A percentile compares a stretch with the other conserved stretches of the same genome.
Conservation (phyloP, 1,284 basidiomycete species). For the Puccinia novopanici region DNA sequence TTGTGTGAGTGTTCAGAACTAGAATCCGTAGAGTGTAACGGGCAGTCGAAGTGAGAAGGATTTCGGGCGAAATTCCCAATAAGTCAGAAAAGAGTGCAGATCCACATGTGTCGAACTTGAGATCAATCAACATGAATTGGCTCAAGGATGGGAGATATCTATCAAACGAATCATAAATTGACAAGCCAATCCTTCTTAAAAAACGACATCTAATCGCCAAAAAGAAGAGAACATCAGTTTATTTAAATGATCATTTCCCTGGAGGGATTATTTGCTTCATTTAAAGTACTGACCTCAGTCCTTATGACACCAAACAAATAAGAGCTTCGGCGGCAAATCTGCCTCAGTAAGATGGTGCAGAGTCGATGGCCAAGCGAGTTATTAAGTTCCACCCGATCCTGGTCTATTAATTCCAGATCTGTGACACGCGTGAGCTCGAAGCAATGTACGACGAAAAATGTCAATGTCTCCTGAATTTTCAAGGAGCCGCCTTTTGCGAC, state of each 20-base stretch:
- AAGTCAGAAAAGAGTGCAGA: constrained; percentile 32
- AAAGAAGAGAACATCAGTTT: constrained; percentile 8
- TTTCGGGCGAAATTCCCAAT: constrained; percentile 29
- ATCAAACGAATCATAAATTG: constrained; percentile 25
- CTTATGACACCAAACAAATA: constrained; percentile 40
- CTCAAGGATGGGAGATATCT: constrained; percentile 36
- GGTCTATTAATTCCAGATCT: constrained; percentile 28
- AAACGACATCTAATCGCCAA: constrained; percentile 24
- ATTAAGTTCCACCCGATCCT: constrained; percentile 20
- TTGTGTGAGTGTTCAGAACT: constrained; percentile 21
- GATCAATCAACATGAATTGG: constrained; percentile 36
- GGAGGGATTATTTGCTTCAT: background rate
- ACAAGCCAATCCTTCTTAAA: constrained; percentile 23
- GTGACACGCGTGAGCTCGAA: constrained; percentile 40
- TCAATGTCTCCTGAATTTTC: constrained; percentile 45
- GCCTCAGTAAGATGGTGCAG: constrained; percentile 44
- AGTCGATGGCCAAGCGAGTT: constrained; percentile 32
- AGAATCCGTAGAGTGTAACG: constrained; percentile 37
- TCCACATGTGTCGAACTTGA: constrained; percentile 28
- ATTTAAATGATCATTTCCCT: background rate
- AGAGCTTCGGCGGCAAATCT: constrained; percentile 43
- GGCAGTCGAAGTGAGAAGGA: constrained; percentile 31
- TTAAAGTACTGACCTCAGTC: constrained; percentile 37
- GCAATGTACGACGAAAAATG: constrained; percentile 28
- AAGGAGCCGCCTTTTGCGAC: constrained; percentile 13